Conservation (phyloP, 805 yeast genomes). For the Sugiyamaella marilandica region DNA sequence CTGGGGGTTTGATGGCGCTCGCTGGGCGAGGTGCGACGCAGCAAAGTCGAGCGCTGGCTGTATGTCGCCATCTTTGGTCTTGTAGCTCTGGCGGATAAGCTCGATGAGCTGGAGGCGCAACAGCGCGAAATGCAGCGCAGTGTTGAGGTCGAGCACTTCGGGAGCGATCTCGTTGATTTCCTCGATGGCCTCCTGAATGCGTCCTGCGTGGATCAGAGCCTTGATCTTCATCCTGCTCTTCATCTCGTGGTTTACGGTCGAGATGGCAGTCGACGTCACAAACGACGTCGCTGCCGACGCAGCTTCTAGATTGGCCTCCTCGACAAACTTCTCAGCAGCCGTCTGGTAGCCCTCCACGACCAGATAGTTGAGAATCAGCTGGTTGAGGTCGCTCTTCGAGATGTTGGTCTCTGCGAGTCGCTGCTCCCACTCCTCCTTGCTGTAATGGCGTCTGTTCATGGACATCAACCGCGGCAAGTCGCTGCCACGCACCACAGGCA, state of each 20-base stretch:
- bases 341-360: conserved; percentile 73
- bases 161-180: conserved; percentile 58
- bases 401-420: conserved; percentile 23
- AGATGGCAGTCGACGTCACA: conserved; percentile 33
- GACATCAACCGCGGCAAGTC: conserved; percentile 2
- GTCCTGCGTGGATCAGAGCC: conserved; percentile 51
- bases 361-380: conserved; percentile 64
- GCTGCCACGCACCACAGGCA: background rate
- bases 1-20: conserved; percentile 48
- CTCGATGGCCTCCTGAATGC: conserved; percentile 54
- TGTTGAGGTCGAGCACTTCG: conserved; percentile 57
- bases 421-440: conserved; percentile 28
- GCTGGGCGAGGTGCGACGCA: conserved; percentile 45
- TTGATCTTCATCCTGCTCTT: conserved; percentile 51
- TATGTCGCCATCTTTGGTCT: conserved; percentile 24
- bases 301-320: conserved; percentile 49
- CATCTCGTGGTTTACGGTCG: conserved; percentile 28
- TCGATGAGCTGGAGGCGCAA: conserved; percentile 72
- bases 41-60: conserved; percentile 34
- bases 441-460: conserved; percentile 15
- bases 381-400: conserved; percentile 36
- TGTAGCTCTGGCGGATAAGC: conserved; percentile 58
- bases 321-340: conserved; percentile 58
- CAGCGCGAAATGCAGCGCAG: conserved; percentile 64
- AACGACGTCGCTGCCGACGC: conserved; percentile 35